Conservation (phyloP, 176 grass and related monocot species). For the maize (Zea mays) region DNA sequence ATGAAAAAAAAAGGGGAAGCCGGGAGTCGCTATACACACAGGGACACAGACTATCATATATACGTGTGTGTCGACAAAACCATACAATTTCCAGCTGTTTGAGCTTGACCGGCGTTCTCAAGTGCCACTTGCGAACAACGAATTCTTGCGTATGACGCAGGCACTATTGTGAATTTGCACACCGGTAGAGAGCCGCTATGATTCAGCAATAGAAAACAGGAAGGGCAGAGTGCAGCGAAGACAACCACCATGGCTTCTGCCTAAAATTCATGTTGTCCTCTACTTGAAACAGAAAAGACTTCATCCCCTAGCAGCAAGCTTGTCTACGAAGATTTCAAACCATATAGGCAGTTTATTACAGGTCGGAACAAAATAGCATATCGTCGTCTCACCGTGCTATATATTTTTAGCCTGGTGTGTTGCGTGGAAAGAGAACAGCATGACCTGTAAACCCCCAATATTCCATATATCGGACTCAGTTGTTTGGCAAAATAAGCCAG, state of each 20-base stretch:
- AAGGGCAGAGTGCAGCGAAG: background rate
- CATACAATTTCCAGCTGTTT: background rate
- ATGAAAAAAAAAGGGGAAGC: background rate
- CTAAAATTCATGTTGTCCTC: background rate
- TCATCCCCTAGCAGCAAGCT: background rate
- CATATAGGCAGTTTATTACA: background rate
- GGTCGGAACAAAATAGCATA: background rate
- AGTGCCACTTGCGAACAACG: background rate
- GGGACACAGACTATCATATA: background rate
- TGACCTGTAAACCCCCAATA: background rate
- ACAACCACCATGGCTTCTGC: background rate
- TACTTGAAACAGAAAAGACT: background rate
- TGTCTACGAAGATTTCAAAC: background rate
- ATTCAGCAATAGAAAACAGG: background rate
- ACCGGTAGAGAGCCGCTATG: background rate
- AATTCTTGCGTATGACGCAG: background rate
- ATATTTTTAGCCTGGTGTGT: background rate
- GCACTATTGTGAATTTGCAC: background rate
- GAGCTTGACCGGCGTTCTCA: background rate
- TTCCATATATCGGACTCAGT: background rate
- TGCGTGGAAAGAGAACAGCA: slow-evolving; percentile 9
- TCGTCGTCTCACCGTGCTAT: background rate
- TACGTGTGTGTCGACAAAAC: background rate
- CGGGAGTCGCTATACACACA: background rate
- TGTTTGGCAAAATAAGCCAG: background rate